Conservation (phyloP, 83 land plant genomes). For the Picea abies region DNA sequence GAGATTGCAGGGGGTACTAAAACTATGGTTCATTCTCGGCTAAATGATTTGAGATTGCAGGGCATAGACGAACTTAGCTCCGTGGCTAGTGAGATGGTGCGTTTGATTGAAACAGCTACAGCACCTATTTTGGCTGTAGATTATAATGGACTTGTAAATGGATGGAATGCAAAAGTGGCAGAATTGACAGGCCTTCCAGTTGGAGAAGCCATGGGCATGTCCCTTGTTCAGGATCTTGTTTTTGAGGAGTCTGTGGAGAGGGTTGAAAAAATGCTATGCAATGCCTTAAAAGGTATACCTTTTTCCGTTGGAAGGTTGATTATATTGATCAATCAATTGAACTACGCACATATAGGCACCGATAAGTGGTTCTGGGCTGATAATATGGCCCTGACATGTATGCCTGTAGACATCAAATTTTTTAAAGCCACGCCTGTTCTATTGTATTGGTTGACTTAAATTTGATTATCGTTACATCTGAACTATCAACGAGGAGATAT, state of each 20-base stretch:
- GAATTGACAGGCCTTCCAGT: slow-evolving; percentile 74
- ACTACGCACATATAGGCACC: background rate
- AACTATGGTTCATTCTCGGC: no score
- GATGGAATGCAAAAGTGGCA: slow-evolving; percentile 82
- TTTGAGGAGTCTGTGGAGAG: slow-evolving; percentile 47
- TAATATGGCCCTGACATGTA: background rate
- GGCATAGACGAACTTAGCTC: no score
- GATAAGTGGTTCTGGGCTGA: background rate
- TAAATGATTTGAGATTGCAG: no score
- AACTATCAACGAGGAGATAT: slow-evolving; percentile 3
- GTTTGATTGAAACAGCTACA: no score
- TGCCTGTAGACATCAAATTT: slow-evolving; percentile 9
- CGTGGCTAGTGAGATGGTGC: no score
- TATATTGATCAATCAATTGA: background rate
- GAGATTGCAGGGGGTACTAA: no score
- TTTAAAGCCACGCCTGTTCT: background rate
- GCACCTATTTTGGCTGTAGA: slow-evolving; percentile 52
- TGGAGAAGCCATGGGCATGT: slow-evolving; percentile 78
- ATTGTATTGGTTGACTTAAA: background rate
- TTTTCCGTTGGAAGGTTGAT: background rate
- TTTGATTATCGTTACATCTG: background rate
- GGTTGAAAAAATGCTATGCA: slow-evolving; percentile 55
- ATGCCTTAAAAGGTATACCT: slow-evolving; percentile 60
- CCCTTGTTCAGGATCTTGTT: slow-evolving; percentile 77
- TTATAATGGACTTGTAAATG: slow-evolving; percentile 68